Base-by-base conservation (phyloP, 176 grass and related monocot species). In the Paspalum vaginatum region DNA sequence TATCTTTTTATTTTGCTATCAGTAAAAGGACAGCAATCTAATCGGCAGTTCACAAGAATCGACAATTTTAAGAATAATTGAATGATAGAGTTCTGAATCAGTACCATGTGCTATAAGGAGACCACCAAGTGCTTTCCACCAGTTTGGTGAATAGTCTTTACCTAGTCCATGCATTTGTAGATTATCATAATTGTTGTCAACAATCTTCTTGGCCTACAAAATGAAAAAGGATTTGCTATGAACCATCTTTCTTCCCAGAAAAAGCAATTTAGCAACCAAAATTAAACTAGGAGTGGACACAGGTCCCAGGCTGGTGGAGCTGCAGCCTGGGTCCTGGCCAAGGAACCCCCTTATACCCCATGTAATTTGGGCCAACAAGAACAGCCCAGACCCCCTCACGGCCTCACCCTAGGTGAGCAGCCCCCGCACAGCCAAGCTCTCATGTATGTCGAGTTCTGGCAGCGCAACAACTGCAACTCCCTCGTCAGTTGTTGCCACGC, bases 91-190 rank as follows among this genome's bases (percentile, higher is more conserved):
- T 27, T 56, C 16, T 25, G 77, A 8, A 53, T 50, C 59, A 64
- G 68, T 93, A 98, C 95, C 95, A 55, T 93, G 69, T 79, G 84
- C 74, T 54, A 95, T 77, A 91, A 98, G 88, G 65, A 91, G 88
- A 84, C 86, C 59, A 78, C 88, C 92, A 84, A 95, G 90, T 72
- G 86, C 83, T 86, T 98, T 98, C 95, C 95, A 98, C 95, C 95
- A 98, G 75, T 87, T 93, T 41, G 92, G 65, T n/a, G 88, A 72
- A 87, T 87, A 83, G 26, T 98, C 90, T 94, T 91, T 94, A 65
- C 95, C 95, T 20, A 75, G 84, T 3, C 92, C 92, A 91, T 98
- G 92, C 85, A 94, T 58, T 70, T 93, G 85, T 78, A 98, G 90
- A 80, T 93, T 89, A 81, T 94, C 88, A 24, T 83, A 98, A 65